Base-by-base conservation (phyloP, 495 filamentous ascomycete genomes). In the Astrocystis sublimbata region DNA sequence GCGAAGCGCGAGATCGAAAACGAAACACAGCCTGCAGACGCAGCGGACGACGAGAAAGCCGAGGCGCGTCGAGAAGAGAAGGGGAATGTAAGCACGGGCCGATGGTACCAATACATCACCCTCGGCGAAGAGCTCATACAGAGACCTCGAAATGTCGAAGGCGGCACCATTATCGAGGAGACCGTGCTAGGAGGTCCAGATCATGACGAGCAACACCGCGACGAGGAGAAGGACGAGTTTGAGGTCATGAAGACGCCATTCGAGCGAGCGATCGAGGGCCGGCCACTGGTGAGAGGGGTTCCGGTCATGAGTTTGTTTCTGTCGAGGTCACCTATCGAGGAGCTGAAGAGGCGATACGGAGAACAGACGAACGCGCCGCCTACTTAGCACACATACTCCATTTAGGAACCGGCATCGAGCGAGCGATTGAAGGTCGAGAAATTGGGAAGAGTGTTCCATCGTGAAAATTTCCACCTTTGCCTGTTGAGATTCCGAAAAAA, bases 31-130 rank as follows among this genome's bases (percentile, higher is more conserved):
- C 3, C 40, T 4, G 13, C 35, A 13, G 13, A 15, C 0, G n/a
- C n/a, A n/a, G n/a, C n/a, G n/a, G 23, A 10, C 13, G 23, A 35
- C 6, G 43, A 15, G 36, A 26, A 0, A n/a, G 17, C 15, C 19
- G 23, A 55, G 6, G 47, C 23, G 6, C 40, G 19, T 8, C 42
- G 26, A 19, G 33, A 21, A 23, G 12, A 10, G 13, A 42, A 28
- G 19, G n/a, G n/a, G n/a, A n/a, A n/a, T n/a, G n/a, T n/a, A n/a
- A n/a, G n/a, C n/a, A 41, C 21, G 12, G 53, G 58, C 33, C 36
- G 60, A n/a, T 88, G 83, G 82, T 90, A 75, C 65, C 86, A 90
- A 69, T 91, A 91, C 61, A 83, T 80, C 43, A 66, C 75, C 5
- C 63, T 87, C 28, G 46, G 58, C 47, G 65, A 69, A 51, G 62